Conservation (phyloP, 2,329 filamentous ascomycete species). For the Ceratocystis destructans region DNA sequence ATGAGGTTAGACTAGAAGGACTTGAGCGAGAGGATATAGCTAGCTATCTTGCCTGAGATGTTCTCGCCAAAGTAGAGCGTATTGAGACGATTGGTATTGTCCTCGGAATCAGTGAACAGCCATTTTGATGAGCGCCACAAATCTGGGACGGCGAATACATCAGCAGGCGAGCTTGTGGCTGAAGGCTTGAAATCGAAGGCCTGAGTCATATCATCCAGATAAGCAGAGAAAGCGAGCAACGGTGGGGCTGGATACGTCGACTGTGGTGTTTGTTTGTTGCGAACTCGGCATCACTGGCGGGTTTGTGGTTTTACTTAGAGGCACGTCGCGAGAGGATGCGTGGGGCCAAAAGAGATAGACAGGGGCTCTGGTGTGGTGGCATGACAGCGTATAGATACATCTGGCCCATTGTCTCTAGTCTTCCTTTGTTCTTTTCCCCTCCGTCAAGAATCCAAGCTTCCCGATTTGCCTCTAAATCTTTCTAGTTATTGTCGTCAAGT, state of each 20-base stretch:
- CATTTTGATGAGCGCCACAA: conserved; percentile 44
- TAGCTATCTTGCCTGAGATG: conserved; percentile 20
- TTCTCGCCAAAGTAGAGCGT: conserved; percentile 34
- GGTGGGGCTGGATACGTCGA: background rate
- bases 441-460: background rate
- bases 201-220: background rate
- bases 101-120: conserved; percentile 27
- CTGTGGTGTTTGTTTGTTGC: no score
- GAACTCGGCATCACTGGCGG: background rate
- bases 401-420: background rate
- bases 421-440: conserved; percentile 1
- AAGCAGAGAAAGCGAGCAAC: background rate
- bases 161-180: conserved; percentile 25
- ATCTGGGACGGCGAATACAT: conserved; percentile 51
- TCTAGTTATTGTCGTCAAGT: background rate
- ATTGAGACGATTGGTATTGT: conserved; percentile 21
- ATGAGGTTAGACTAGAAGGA: conserved; percentile 19
- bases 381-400: background rate
- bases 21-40: conserved; percentile 18
- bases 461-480: background rate
- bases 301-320: background rate
- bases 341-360: conserved; percentile 7
- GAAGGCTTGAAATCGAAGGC: background rate
- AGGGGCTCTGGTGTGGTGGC: background rate
- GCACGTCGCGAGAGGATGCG: background rate